phyloP scores from a whole-genome alignment of 306 rosid species.

The Trifolium dubium region DNA sequence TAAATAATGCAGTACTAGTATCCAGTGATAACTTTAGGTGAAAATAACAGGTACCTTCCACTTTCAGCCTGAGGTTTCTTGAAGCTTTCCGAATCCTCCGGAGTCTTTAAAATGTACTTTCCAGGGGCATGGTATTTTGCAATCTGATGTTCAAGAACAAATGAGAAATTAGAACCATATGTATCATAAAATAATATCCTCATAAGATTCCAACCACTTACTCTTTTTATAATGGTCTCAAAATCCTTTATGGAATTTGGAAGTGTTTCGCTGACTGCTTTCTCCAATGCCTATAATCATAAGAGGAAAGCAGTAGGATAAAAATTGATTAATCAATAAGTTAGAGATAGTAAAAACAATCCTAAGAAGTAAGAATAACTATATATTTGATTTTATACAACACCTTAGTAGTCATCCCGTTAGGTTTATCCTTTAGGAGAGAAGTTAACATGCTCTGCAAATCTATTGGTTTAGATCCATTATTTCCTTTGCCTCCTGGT shows the following conservation, averaged over 20 bases:
- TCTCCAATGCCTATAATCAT: conserved; percentile 75
- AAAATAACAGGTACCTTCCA: conserved; percentile 71
- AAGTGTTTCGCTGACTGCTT: conserved; percentile 73
- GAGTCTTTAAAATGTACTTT: conserved; percentile 70
- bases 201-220: conserved; percentile 51
- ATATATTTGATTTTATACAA: conserved; percentile 12
- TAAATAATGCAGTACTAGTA: conserved; percentile 33
- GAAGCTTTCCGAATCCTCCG: conserved; percentile 63
- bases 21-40: conserved; percentile 11
- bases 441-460: conserved; percentile 69
- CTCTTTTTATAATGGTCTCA: conserved; percentile 78
- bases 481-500: conserved; percentile 62
- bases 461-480: conserved; percentile 66
- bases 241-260: conserved; percentile 73
- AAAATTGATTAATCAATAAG: conserved; percentile 29
- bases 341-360: conserved; percentile 22
- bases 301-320: conserved; percentile 30
- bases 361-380: conserved; percentile 25
- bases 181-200: conserved; percentile 37
- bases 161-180: conserved; percentile 46
- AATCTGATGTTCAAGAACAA: conserved; percentile 68
- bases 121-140: conserved; percentile 84
- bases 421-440: conserved; percentile 80
- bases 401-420: conserved; percentile 85
- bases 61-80: conserved; percentile 70